Percentiles rank a stretch among this genome's conserved stretches.
phyloP scores from a whole-genome alignment of 2,329 filamentous ascomycete species.

The Podosphaera fusca region DNA sequence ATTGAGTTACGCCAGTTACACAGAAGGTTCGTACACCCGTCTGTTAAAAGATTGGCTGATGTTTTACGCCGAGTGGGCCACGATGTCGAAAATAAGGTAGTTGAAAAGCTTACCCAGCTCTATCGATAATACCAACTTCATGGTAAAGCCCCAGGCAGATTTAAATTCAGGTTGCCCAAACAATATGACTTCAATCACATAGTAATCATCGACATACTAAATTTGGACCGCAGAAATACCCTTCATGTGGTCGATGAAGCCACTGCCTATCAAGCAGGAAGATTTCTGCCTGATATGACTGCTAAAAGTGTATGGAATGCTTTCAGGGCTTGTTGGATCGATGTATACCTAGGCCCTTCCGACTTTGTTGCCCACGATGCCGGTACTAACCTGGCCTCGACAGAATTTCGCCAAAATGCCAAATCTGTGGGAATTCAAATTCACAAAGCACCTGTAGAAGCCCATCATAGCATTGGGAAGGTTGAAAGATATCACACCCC shows the following conservation, averaged over 20 bases:
- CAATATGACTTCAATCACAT: conserved; percentile 2
- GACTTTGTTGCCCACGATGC: not conserved
- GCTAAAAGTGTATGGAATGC: conserved; percentile 1
- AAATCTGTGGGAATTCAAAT: not conserved
- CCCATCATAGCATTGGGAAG: conserved; percentile 1
- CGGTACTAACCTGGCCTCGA: conserved; percentile 2
- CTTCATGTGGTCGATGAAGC: conserved; percentile 2
- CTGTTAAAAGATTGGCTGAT: not conserved
- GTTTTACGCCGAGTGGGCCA: not conserved
- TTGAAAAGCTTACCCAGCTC: not conserved
- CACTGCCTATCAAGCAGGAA: conserved; percentile 1
- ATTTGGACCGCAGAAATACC: not conserved
- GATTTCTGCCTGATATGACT: conserved; percentile 1
- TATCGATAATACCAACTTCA: not conserved
- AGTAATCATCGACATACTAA: conserved; percentile 2
- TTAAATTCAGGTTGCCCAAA: not conserved
- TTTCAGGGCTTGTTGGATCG: conserved; percentile 2
- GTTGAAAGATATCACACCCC: conserved; percentile 1
- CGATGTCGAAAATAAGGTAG: not conserved
- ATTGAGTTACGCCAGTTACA: not conserved
- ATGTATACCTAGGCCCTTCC: conserved; percentile 1
- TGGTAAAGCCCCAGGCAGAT: not conserved
- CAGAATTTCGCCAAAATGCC: conserved; percentile 1
- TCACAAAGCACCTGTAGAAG: not conserved
- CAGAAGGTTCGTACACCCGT: not conserved